A percentile compares a stretch with the other conserved stretches of the same genome.
Conservation (phyloP, 257 asterid species). For the Lithospermum erythrorhizon region DNA sequence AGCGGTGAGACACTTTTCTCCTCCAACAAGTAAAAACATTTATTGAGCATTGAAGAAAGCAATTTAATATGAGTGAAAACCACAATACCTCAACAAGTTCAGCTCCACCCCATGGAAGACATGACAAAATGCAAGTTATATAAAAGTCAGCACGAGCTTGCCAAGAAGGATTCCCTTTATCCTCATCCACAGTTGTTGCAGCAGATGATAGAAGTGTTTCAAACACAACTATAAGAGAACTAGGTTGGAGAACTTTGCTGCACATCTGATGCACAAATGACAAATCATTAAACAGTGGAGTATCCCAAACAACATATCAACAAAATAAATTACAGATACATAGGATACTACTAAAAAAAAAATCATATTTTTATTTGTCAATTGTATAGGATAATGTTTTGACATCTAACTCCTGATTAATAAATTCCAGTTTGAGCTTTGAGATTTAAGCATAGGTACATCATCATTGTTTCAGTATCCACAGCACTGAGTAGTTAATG, state of each 20-base stretch:
- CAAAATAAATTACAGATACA: neutral
- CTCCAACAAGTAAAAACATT: neutral
- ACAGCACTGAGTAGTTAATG: no score
- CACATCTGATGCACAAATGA: slow-evolving; percentile 60
- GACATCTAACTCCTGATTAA: no score
- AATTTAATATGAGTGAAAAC: neutral
- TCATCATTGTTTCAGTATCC: no score
- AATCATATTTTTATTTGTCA: no score
- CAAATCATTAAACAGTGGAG: slow-evolving; percentile 6
- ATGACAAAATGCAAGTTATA: slow-evolving; percentile 66
- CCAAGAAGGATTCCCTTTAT: slow-evolving; percentile 95
- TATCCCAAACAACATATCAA: neutral
- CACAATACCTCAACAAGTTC: slow-evolving; percentile 76
- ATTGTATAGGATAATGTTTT: no score
- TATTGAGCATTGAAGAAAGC: neutral
- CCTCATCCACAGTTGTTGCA: slow-evolving; percentile 94
- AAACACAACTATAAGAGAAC: slow-evolving; percentile 67
- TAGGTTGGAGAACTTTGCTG: slow-evolving; percentile 93
- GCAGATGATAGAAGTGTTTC: slow-evolving; percentile 88
- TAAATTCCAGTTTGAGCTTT: no score
- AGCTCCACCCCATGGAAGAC: slow-evolving; percentile 99
- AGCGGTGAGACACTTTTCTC: neutral
- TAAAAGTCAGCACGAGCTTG: slow-evolving; percentile 98
- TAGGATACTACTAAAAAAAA: no score
- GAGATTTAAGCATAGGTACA: no score